Base-by-base conservation (phyloP, 2,329 filamentous ascomycete species). In the Nemania bipapillata region DNA sequence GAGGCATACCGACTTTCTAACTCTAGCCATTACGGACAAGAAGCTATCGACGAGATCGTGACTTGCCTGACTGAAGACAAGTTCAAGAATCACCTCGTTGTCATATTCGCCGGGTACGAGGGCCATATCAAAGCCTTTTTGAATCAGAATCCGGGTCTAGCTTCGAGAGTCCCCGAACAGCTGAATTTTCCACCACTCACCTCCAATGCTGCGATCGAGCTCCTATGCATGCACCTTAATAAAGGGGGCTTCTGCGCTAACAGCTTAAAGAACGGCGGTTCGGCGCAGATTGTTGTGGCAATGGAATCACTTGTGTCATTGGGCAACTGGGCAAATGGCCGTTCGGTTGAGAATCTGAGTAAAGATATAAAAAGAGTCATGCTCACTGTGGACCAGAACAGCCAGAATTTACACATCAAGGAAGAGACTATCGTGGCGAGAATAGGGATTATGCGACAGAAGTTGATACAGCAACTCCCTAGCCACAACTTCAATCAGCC, bases 1-100 rank as follows among this genome's bases (percentile, higher is more conserved):
- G 90, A 93, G 75, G 90, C 91, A 0, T 92, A 92, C 72, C 84
- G 90, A 0, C 83, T 93, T 0, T 82, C 80, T 0, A 84, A 86
- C 0, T 86, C 86, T 0, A 71, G 74, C 0, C 92, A 87, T 71
- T 88, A 86, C 0, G 84, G 85, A 50, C 85, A 87, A 61, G 86
- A 86, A 0, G 77, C 86, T 0, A 84, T 86, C 50, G 85, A 87
- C 30, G 61, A 63, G 28, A 49, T 63, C 8, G 42, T 57, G 4
- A 57, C 26, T 20, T 40, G 20, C 30, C 52, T 63, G 20, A 63
- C 61, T 17, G 42, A 63, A 20, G 60, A 63, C 20, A 63, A 55
- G 26, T 63, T 49, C 37, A 55, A 35, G n/a, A 63, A 63, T n/a
- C 37, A 49, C 37, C 60, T 63, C 26, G 26, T 63, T 11, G 60